phyloP scores from a whole-genome alignment of 106 monocot species.

The Phalaenopsis equestris region DNA sequence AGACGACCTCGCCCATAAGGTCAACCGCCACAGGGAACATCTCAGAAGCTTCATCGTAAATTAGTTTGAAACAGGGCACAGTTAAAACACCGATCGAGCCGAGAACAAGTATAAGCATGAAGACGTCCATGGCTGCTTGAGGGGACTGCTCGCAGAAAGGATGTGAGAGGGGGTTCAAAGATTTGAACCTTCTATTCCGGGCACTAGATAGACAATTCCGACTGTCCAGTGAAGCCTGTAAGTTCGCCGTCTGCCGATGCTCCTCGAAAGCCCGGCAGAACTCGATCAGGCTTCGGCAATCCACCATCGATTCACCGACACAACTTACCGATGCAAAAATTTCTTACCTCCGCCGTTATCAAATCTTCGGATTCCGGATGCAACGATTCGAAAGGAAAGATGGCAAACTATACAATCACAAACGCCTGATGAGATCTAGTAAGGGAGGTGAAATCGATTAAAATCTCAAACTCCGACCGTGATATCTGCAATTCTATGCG shows the following conservation, averaged over 20 bases:
- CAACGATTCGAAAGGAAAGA: neutral
- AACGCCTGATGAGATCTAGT: neutral
- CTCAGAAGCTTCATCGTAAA: constrained; percentile 29
- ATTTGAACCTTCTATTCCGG: neutral
- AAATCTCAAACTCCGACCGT: neutral
- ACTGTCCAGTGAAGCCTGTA: neutral
- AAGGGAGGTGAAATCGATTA: neutral
- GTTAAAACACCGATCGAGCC: constrained; percentile 50
- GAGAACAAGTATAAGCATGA: constrained; percentile 49
- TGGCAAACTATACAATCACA: neutral
- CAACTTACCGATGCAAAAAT: neutral
- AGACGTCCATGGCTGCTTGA: constrained; percentile 15
- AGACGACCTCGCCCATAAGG: constrained; percentile 37
- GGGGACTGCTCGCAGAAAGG: constrained; percentile 27
- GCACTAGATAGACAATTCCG: neutral
- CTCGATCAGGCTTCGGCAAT: constrained; percentile 32
- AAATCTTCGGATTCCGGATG: neutral
- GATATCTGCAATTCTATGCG: neutral
- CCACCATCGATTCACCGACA: constrained; percentile 13
- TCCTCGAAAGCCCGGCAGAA: constrained; percentile 30
- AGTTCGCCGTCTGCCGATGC: constrained; percentile 11
- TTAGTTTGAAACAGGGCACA: constrained; percentile 52
- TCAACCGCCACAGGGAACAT: constrained; percentile 30
- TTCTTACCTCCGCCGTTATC: neutral
- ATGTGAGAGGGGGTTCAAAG: constrained; percentile 20